These are phyloP conservation scores for Chamaenerion angustifolium DNA, from an alignment of 345 rosid genomes.

Conservation along the genomic window DNA sequence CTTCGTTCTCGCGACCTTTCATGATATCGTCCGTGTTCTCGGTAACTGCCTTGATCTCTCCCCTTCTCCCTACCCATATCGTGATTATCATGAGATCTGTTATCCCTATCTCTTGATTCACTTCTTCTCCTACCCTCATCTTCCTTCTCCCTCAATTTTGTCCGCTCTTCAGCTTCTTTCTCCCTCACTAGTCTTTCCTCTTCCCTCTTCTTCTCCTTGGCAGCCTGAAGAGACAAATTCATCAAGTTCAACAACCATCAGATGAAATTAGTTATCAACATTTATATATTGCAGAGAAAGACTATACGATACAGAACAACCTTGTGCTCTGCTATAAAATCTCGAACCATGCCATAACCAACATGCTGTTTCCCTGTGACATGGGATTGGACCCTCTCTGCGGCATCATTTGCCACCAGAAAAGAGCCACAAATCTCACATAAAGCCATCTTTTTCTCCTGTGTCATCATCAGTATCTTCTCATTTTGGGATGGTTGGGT, in stretches of 20 bases:
- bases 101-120: conserved; percentile 63
- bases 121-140: conserved; percentile 38
- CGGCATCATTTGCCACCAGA: conserved; percentile 91
- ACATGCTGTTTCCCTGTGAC: conserved; percentile 93
- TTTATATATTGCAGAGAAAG: background rate
- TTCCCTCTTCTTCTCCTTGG: conserved; percentile 75
- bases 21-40: conserved; percentile 43
- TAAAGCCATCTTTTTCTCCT: conserved; percentile 94
- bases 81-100: conserved; percentile 31
- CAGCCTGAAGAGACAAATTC: conserved; percentile 34
- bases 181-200: conserved; percentile 71
- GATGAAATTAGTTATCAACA: background rate
- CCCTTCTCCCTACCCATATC: conserved; percentile 33
- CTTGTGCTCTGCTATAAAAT: conserved; percentile 66
- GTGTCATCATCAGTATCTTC: conserved; percentile 59
- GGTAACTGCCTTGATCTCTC: conserved; percentile 22
- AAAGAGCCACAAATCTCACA: conserved; percentile 98
- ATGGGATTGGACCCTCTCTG: conserved; percentile 95
- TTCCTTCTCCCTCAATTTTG: conserved; percentile 67
- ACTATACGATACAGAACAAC: conserved; percentile 18
- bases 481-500: conserved; percentile 59
- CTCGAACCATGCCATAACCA: conserved; percentile 96
- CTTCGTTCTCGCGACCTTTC: conserved; percentile 48
- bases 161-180: conserved; percentile 71
- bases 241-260: conserved; percentile 3